Base-by-base conservation (phyloP, 805 yeast species). In the Candida arabinofermentans region DNA sequence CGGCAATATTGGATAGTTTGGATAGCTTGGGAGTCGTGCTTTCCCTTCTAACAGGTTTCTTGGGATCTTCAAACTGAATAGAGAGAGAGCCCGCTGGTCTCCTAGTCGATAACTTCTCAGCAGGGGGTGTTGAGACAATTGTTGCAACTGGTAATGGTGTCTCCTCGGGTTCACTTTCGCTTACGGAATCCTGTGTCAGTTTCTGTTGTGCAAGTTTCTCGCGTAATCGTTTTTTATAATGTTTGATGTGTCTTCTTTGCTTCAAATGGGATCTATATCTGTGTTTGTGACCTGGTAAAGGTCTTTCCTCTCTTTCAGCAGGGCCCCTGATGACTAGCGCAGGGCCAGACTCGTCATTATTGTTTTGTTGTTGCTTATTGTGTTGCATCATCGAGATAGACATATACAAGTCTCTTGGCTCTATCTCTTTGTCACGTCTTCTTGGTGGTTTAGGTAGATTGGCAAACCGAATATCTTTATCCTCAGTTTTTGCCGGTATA, bases 361-460 rank as follows among this genome's bases (percentile, higher is more conserved):
- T 47, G 5, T 54, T 40, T 22, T 56, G 53, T 30, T 60, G 58
- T 19, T 58, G 61, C n/a, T 64, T 66, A 31, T 71, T 68, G 40
- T 74, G 71, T 50, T 83, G 83, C 66, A 90, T 67, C 82, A 89
- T 80, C 32, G 88, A 81, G 51, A 89, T 83, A 3, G 96, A 88
- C 67, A 83, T 72, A 58, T 72, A 83, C 79, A 89, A 82, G 56
- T 90, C 96, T 37, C 83, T 77, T 2, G 96, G 96, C 26, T 83
- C 81, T 10, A 86, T 67, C 18, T 80, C 76, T n/a, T 64, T 67
- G 46, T 34, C 43, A 21, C 54, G 46, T 36, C 57, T 57, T 44
- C 69, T 69, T 8, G 66, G 66, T 0, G 86, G 80, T 30, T 66
- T 77, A 0, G 87, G 86, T 21, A 83, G 64, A 36, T 64, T 65